Conservation (phyloP, 2,329 filamentous ascomycete species). For the Cladophialophora exuberans region DNA sequence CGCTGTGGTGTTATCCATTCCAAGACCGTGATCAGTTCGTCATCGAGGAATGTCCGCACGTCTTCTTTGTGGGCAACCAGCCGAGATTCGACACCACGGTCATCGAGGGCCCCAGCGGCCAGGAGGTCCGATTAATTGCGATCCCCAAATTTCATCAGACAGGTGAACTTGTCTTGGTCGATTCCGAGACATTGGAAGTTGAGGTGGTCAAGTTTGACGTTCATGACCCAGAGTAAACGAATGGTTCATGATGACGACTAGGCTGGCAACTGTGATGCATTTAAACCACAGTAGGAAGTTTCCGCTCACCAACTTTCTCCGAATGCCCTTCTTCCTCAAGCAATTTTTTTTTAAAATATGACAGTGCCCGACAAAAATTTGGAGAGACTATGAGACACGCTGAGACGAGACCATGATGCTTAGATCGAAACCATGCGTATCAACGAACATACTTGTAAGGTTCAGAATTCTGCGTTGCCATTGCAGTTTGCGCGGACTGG, state of each 20-base stretch:
- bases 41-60: constrained; percentile 79
- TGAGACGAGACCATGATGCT: constrained; percentile 13
- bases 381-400: neutral
- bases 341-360: too few relatives aligned
- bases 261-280: too few relatives aligned
- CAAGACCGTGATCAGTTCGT: constrained; percentile 93
- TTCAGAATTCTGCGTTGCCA: neutral
- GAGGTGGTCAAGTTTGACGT: constrained; percentile 66
- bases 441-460: constrained; percentile 39
- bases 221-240: constrained; percentile 34
- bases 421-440: constrained; percentile 36
- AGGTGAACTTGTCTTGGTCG: constrained; percentile 78
- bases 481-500: too few relatives aligned
- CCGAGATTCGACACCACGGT: constrained; percentile 73
- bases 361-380: too few relatives aligned
- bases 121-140: constrained; percentile 76
- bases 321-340: too few relatives aligned
- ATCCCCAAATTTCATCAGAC: constrained; percentile 81
- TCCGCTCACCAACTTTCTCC: constrained; percentile 2
- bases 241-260: constrained; percentile 10
- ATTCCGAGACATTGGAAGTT: constrained; percentile 81
- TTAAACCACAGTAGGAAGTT: too few relatives aligned
- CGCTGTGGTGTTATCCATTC: constrained; percentile 96
- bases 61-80: constrained; percentile 89
- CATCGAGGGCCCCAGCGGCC: constrained; percentile 65